Evolutionary conservation across 306 rosid genomes (phyloP).

Genomic region (Gynostemma pentaphyllum): DNA sequence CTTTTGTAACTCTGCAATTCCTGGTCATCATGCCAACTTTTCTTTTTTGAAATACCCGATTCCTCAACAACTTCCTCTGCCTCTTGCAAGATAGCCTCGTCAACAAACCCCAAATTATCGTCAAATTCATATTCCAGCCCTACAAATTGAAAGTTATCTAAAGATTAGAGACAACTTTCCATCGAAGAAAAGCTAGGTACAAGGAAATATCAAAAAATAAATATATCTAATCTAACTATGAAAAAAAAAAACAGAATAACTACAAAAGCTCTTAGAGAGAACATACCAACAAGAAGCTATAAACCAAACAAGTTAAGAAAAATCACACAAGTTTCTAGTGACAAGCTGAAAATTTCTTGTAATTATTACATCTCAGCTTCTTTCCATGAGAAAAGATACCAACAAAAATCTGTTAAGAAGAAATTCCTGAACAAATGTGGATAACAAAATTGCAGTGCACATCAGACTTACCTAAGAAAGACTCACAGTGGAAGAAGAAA

Average conservation of each 20-base stretch:
- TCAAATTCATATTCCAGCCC: conserved; percentile 10
- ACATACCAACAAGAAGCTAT: not conserved
- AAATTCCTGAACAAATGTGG: no score
- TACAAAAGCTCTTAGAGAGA: not conserved
- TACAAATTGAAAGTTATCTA: conserved; percentile 7
- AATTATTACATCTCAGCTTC: not conserved
- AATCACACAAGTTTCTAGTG: not conserved
- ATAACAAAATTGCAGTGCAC: no score
- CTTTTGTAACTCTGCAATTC: conserved; percentile 18
- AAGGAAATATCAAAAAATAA: not conserved
- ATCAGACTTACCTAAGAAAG: no score
- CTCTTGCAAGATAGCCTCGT: conserved; percentile 33
- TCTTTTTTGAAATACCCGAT: conserved; percentile 19
- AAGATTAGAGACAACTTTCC: not conserved
- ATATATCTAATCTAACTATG: no score
- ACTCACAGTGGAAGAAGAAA: no score
- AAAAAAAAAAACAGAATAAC: not conserved
- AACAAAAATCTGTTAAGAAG: not conserved
- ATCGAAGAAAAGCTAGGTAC: not conserved
- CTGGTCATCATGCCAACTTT: conserved; percentile 22
- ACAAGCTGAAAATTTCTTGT: not conserved
- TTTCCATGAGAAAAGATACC: not conserved
- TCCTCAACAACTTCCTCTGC: conserved; percentile 29
- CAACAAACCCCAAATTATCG: conserved; percentile 19
- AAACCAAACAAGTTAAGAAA: not conserved